A percentile compares a stretch with the other conserved stretches of the same genome.
phyloP scores from a whole-genome alignment of 2,329 filamentous ascomycete genomes.

The Fusarium agapanthi region DNA sequence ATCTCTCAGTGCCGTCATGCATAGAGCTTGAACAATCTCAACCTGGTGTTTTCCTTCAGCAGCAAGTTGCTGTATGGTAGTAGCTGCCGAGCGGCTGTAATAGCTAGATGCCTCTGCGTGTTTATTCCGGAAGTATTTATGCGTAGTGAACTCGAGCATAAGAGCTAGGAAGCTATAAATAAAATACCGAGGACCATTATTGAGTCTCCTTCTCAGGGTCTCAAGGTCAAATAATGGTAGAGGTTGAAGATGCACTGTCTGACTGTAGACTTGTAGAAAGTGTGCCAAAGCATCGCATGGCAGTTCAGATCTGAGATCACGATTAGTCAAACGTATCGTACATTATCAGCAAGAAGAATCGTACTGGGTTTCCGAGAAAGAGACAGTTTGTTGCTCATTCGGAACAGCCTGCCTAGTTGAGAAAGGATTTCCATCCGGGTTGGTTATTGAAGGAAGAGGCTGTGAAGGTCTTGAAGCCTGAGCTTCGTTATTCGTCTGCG shows the following conservation, averaged over 20 bases:
- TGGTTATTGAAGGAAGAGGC: too few species aligned
- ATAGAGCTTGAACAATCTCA: background rate
- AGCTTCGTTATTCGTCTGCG: fast-evolving
- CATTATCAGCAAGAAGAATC: background rate
- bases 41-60: background rate
- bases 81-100: background rate
- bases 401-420: too few species aligned
- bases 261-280: background rate
- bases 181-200: background rate
- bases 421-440: too few species aligned
- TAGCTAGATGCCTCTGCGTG: background rate
- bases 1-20: background rate
- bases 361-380: background rate
- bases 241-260: slow-evolving; percentile 1
- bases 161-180: background rate
- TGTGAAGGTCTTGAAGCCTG: background rate
- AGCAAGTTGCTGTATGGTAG: background rate
- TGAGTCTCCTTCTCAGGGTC: background rate
- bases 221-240: background rate
- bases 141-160: background rate
- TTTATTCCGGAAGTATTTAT: background rate
- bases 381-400: background rate
- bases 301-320: background rate
- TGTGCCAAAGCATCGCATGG: background rate
- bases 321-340: fast-evolving